A percentile compares a stretch with the other conserved stretches of the same genome.
Conservation (phyloP, 2,329 filamentous ascomycete species). For the Pseudogymnoascus sp. region DNA sequence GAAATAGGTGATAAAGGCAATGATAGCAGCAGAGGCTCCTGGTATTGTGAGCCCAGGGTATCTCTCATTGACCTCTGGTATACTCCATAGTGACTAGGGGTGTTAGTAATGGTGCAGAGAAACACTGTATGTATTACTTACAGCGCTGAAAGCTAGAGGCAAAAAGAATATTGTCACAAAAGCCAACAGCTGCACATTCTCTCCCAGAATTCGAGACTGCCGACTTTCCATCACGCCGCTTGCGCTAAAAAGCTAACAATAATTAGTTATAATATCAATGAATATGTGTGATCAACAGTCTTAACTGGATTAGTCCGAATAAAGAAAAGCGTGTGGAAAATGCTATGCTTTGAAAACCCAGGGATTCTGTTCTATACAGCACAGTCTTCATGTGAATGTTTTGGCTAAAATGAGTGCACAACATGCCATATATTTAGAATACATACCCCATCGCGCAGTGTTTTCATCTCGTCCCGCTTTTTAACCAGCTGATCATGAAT, state of each 20-base stretch:
- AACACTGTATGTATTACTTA: constrained; percentile 5
- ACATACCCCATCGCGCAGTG: not conserved
- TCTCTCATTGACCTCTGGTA: constrained; percentile 1
- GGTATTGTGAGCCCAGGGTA: constrained; percentile 9
- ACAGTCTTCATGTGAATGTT: not conserved
- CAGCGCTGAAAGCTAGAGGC: constrained; percentile 28
- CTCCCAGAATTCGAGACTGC: constrained; percentile 25
- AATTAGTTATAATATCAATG: not conserved
- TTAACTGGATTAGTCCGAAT: no score
- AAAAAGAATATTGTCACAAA: constrained; percentile 35
- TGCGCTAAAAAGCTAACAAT: constrained; percentile 21
- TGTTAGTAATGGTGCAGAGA: not conserved
- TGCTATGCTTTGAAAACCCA: no score
- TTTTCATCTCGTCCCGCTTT: not conserved
- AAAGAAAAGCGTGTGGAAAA: no score
- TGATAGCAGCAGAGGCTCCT: constrained; percentile 5
- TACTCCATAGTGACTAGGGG: constrained; percentile 14
- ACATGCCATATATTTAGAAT: not conserved
- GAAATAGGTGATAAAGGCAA: constrained; percentile 13
- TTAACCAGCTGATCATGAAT: not conserved
- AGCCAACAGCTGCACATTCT: constrained; percentile 33
- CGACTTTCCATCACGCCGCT: constrained; percentile 25
- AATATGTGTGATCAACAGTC: not conserved
- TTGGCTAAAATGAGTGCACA: not conserved
- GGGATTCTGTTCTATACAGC: no score